These are phyloP conservation scores for Dittrichia graveolens DNA, from an alignment of 129 eudicot species.

Conservation along the genomic window DNA sequence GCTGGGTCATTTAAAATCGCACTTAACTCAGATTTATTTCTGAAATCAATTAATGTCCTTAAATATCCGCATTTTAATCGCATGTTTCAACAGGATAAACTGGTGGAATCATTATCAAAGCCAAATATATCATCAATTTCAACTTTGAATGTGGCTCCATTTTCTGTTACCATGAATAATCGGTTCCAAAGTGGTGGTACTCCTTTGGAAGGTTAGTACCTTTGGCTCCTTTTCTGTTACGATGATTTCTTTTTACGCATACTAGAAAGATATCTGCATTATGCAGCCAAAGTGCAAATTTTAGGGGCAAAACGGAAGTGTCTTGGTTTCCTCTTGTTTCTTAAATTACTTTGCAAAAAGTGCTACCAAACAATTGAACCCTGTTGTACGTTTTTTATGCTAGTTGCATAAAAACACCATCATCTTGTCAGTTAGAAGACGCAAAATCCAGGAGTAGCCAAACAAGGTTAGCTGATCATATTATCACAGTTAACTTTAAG, in stretches of 20 bases:
- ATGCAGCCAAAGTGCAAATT: no score
- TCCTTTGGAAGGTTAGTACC: conserved; percentile 60
- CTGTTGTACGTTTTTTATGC: background rate
- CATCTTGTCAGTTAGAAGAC: no score
- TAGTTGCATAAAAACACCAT: background rate
- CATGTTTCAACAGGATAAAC: conserved; percentile 57
- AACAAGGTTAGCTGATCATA: no score
- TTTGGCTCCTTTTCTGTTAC: conserved; percentile 1
- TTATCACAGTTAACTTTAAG: no score
- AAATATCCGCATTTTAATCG: background rate
- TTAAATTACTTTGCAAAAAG: no score
- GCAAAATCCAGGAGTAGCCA: no score
- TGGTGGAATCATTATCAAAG: conserved; percentile 57
- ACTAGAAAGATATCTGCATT: no score
- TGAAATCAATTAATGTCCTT: background rate
- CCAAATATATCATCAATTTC: conserved; percentile 52
- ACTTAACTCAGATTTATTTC: background rate
- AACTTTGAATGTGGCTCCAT: conserved; percentile 53
- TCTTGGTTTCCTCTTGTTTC: no score
- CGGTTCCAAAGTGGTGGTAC: conserved; percentile 44
- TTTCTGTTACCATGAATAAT: conserved; percentile 52
- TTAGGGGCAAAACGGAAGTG: no score
- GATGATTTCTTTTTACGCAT: background rate
- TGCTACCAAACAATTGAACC: no score
- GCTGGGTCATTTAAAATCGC: background rate